These are phyloP conservation scores for Phytopythium oedochilum DNA, from an alignment of 352 stramenopile genomes.

Conservation along the genomic window DNA sequence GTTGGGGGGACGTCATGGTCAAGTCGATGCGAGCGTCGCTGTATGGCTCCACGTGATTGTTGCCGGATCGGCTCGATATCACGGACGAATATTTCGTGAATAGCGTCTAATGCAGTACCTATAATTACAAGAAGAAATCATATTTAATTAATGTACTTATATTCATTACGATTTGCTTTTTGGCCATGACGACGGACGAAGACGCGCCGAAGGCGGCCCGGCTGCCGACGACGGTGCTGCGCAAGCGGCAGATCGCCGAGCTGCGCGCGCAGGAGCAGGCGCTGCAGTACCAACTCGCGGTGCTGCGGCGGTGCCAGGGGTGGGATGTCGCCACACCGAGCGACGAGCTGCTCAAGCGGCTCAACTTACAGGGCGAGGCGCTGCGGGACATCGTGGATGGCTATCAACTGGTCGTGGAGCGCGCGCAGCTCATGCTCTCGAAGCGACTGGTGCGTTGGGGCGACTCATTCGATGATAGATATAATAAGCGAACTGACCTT, in stretches of 20 bases:
- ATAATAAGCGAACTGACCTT: too few relatives aligned
- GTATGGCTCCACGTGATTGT: slow-evolving; percentile 1
- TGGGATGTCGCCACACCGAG: not conserved
- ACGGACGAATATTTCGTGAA: too few relatives aligned
- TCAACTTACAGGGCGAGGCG: not conserved
- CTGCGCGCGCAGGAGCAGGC: not conserved
- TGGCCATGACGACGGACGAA: not conserved
- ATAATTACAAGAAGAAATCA: not conserved
- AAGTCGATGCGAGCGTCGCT: slow-evolving; percentile 23
- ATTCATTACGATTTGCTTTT: too few relatives aligned
- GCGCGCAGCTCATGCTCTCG: slow-evolving; percentile 2
- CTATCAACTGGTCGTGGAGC: not conserved
- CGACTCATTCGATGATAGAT: too few relatives aligned
- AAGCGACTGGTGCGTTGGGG: slow-evolving; percentile 3
- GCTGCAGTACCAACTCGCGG: not conserved
- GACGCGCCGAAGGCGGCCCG: not conserved
- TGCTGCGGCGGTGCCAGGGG: not conserved
- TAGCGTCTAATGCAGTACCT: too few relatives aligned
- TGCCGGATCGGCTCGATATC: not conserved
- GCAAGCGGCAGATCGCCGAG: slow-evolving; percentile 1
- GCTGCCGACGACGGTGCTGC: not conserved
- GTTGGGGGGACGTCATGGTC: slow-evolving; percentile 24
- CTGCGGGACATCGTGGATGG: not conserved
- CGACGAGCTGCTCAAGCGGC: not conserved
- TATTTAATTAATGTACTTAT: not conserved